A percentile compares a stretch with the other conserved stretches of the same genome.
phyloP scores from a whole-genome alignment of 331 rosid genomes.

The Prunus yedoensis region DNA sequence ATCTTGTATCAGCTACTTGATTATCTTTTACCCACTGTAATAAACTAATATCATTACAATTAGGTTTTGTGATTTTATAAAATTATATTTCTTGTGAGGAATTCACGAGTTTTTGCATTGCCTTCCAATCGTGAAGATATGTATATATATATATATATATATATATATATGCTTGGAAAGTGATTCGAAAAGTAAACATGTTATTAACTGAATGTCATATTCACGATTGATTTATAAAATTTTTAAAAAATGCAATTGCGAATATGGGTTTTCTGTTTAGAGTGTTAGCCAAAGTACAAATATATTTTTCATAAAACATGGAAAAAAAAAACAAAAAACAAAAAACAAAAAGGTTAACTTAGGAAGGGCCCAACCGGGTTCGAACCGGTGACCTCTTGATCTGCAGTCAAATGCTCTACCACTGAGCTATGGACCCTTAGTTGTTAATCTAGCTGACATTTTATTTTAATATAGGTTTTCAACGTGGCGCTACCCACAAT shows the following conservation, averaged over 20 bases:
- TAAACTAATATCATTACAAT: background rate
- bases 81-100: background rate
- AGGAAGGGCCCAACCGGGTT: conserved; percentile 89
- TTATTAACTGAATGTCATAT: too few relatives aligned
- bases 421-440: conserved; percentile 82
- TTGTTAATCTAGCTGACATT: too few relatives aligned
- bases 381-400: conserved; percentile 98
- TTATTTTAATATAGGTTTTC: too few relatives aligned
- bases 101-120: background rate
- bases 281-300: too few relatives aligned
- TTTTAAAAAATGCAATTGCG: too few relatives aligned
- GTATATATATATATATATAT: background rate
- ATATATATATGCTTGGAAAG: background rate
- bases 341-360: too few relatives aligned
- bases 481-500: too few relatives aligned
- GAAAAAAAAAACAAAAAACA: too few relatives aligned
- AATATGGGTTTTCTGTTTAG: too few relatives aligned
- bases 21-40: background rate
- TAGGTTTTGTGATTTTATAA: background rate
- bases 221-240: too few relatives aligned
- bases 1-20: background rate
- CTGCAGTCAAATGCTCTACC: conserved; percentile 99
- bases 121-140: background rate
- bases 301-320: too few relatives aligned
- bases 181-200: too few relatives aligned